A percentile compares a stretch with the other conserved stretches of the same genome.
phyloP scores from a whole-genome alignment of 306 rosid genomes.

The Begonia peltatifolia region DNA sequence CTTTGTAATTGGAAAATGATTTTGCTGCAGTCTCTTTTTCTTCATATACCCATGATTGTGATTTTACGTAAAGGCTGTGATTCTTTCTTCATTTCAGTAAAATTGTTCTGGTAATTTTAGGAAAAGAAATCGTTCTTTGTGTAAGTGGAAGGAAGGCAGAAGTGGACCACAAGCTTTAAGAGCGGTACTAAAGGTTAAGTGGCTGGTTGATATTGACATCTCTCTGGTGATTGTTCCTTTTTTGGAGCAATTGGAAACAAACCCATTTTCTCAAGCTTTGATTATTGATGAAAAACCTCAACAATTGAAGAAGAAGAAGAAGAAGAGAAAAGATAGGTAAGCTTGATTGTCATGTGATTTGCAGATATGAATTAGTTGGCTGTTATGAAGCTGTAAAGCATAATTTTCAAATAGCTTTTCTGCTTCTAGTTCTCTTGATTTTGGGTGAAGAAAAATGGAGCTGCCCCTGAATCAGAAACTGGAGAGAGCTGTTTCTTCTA shows the following conservation, averaged over 20 bases:
- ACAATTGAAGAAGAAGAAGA: constrained; percentile 1
- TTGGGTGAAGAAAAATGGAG: constrained; percentile 19
- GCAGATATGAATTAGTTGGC: constrained; percentile 24
- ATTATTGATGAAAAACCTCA: constrained; percentile 1
- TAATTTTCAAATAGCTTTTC: constrained; percentile 4
- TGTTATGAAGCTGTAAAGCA: constrained; percentile 6
- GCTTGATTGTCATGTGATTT: constrained; percentile 22
- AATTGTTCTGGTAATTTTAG: constrained; percentile 4
- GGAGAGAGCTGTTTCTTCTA: constrained; percentile 72
- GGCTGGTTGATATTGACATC: constrained; percentile 17
- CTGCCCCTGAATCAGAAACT: constrained; percentile 41
- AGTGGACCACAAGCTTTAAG: constrained; percentile 14
- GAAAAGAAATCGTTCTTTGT: constrained; percentile 1
- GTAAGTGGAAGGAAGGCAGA: constrained; percentile 19
- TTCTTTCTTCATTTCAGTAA: constrained; percentile 15
- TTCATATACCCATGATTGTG: too few species aligned
- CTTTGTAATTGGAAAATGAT: not conserved
- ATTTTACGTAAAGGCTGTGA: not conserved
- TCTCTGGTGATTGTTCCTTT: constrained; percentile 13
- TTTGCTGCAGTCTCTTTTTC: not conserved
- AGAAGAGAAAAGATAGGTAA: not conserved
- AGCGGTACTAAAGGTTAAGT: constrained; percentile 7
- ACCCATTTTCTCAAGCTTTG: constrained; percentile 11
- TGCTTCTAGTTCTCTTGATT: not conserved
- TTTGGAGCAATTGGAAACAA: constrained; percentile 13